These are phyloP conservation scores for Aspergillus novoparasiticus DNA, from an alignment of 2,329 filamentous ascomycete genomes.

Conservation along the genomic window DNA sequence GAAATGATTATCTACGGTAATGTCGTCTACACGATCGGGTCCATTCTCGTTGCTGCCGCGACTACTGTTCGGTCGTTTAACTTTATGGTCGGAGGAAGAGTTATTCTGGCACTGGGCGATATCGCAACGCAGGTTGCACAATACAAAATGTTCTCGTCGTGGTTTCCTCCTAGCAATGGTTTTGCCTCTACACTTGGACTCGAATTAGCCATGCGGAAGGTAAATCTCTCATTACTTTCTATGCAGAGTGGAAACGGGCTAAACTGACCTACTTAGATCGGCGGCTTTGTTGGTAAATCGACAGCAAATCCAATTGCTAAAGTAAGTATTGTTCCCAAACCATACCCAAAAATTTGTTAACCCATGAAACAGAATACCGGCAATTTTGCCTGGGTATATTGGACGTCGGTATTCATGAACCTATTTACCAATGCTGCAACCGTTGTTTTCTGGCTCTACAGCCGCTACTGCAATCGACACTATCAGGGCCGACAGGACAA, in stretches of 20 bases:
- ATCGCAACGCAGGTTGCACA: slow-evolving; percentile 66
- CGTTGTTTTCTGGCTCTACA: slow-evolving; percentile 59
- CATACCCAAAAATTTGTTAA: background rate
- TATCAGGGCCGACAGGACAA: slow-evolving; percentile 55
- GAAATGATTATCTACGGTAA: slow-evolving; percentile 64
- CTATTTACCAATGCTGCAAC: slow-evolving; percentile 63
- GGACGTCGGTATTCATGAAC: slow-evolving; percentile 67
- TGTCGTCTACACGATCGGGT: slow-evolving; percentile 59
- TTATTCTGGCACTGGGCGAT: slow-evolving; percentile 62
- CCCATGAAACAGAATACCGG: slow-evolving; percentile 50
- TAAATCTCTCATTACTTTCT: slow-evolving; percentile 3
- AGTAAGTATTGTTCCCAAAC: slow-evolving; percentile 20
- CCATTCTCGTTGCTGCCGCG: slow-evolving; percentile 61
- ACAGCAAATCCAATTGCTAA: slow-evolving; percentile 62
- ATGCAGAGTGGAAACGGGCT: background rate
- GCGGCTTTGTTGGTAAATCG: slow-evolving; percentile 62
- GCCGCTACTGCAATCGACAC: slow-evolving; percentile 51
- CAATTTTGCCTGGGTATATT: slow-evolving; percentile 65
- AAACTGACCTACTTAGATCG: slow-evolving; percentile 42
- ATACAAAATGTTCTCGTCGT: slow-evolving; percentile 67
- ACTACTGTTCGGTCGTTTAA: slow-evolving; percentile 59
- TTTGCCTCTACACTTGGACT: slow-evolving; percentile 65
- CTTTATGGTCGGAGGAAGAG: slow-evolving; percentile 62
- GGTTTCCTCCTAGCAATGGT: slow-evolving; percentile 64
- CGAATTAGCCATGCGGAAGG: slow-evolving; percentile 62